phyloP scores from a whole-genome alignment of 2,329 filamentous ascomycete species.

The Lasiodiplodia theobromae region DNA sequence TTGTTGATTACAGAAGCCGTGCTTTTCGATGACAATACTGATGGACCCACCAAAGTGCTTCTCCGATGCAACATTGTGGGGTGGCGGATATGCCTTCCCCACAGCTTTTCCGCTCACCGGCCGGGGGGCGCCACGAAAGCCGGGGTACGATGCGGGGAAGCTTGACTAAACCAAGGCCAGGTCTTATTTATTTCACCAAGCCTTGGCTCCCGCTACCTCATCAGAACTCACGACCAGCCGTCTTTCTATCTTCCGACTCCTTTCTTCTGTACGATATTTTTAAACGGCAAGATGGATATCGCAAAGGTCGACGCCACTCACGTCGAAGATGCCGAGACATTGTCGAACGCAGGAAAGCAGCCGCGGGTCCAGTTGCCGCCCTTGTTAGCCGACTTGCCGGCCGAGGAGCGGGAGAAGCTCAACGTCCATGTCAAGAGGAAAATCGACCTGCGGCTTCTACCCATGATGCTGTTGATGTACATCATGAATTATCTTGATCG shows the following conservation, averaged over 20 bases:
- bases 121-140: background rate
- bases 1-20: background rate
- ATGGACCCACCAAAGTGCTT: background rate
- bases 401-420: background rate
- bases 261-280: background rate
- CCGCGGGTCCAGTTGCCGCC: background rate
- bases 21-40: background rate
- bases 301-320: conserved; percentile 2
- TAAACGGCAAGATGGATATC: background rate
- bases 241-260: background rate
- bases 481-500: conserved; percentile 67
- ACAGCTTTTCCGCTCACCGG: conserved; percentile 13
- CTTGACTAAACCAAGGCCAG: background rate
- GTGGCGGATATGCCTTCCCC: conserved; percentile 16
- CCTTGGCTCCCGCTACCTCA: conserved; percentile 10
- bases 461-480: conserved; percentile 76
- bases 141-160: conserved; percentile 22
- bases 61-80: background rate
- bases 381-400: background rate
- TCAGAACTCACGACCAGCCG: background rate
- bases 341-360: background rate
- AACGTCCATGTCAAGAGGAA: conserved; percentile 8
- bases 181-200: conserved; percentile 20
- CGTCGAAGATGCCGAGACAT: conserved; percentile 18
- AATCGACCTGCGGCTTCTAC: conserved; percentile 72